Evolutionary conservation across 1,284 basidiomycete genomes (phyloP).

Genomic region (Rhizoctonia solani): DNA sequence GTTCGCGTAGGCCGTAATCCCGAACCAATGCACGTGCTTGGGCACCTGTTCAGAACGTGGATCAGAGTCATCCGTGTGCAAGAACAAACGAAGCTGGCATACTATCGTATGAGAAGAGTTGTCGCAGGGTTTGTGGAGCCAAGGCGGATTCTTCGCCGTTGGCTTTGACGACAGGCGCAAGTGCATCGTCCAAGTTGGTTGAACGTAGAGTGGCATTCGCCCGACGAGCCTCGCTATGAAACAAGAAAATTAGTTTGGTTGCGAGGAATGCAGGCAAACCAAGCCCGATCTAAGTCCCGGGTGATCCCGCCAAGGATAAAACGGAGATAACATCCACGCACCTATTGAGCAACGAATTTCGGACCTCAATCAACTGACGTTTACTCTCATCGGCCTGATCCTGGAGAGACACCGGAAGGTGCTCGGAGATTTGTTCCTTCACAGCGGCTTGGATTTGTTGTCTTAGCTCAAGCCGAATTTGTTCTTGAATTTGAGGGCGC

Average conservation of each 20-base stretch:
- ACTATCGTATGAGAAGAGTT: constrained; percentile 58
- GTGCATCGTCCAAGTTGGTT: constrained; percentile 51
- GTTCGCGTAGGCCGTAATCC: constrained; percentile 55
- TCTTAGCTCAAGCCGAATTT: constrained; percentile 49
- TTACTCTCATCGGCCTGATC: constrained; percentile 53
- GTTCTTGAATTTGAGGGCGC: constrained; percentile 48
- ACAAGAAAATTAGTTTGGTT: too few species aligned
- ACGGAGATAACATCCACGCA: constrained; percentile 44
- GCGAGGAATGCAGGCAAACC: too few species aligned
- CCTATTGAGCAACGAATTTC: constrained; percentile 56
- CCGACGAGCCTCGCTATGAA: constrained; percentile 54
- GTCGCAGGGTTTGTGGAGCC: constrained; percentile 56
- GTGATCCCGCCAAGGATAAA: background rate
- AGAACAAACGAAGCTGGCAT: constrained; percentile 40
- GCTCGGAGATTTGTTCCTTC: constrained; percentile 51
- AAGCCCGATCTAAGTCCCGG: too few species aligned
- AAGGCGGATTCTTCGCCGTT: constrained; percentile 54
- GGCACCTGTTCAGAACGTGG: constrained; percentile 44
- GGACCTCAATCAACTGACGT: constrained; percentile 50
- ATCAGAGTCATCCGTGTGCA: background rate
- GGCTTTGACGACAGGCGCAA: constrained; percentile 52
- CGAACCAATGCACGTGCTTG: constrained; percentile 49
- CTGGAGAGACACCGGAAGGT: constrained; percentile 54
- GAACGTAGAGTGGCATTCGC: constrained; percentile 52
- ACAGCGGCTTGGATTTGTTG: constrained; percentile 54